These are phyloP conservation scores for Hymenoscyphus albidus DNA, from an alignment of 2,329 filamentous ascomycete genomes.

Conservation along the genomic window DNA sequence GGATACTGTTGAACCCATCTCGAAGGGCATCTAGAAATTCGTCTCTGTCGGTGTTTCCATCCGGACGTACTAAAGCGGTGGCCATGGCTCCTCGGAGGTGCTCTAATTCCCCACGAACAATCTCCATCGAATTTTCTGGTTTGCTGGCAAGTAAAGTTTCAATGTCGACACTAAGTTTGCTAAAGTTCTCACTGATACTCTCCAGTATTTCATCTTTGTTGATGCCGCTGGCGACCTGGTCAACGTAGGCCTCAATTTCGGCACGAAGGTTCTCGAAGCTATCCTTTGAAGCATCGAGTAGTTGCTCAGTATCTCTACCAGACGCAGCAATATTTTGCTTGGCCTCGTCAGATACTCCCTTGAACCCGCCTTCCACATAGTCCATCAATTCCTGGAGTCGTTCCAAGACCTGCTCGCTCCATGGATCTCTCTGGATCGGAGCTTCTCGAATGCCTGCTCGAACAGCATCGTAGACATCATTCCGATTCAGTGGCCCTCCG, in stretches of 20 bases:
- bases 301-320: conserved; percentile 80
- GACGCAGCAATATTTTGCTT: conserved; percentile 78
- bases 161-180: conserved; percentile 65
- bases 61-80: conserved; percentile 46
- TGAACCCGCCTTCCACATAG: conserved; percentile 56
- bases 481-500: conserved; percentile 43
- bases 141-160: conserved; percentile 53
- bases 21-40: conserved; percentile 63
- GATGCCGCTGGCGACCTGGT: conserved; percentile 63
- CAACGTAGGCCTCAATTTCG: conserved; percentile 79
- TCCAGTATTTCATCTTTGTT: conserved; percentile 77
- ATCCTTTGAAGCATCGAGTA: conserved; percentile 82
- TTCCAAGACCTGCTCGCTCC: conserved; percentile 49
- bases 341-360: conserved; percentile 56
- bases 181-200: conserved; percentile 60
- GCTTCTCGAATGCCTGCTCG: conserved; percentile 52
- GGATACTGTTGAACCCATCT: conserved; percentile 69
- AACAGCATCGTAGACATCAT: conserved; percentile 55
- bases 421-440: conserved; percentile 39
- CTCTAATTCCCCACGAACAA: conserved; percentile 52
- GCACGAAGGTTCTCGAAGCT: conserved; percentile 75
- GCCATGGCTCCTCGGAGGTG: conserved; percentile 55
- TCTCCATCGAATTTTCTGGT: conserved; percentile 52
- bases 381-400: conserved; percentile 64
- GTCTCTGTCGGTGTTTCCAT: conserved; percentile 49